A percentile compares a stretch with the other conserved stretches of the same genome.
phyloP scores from a whole-genome alignment of 2,329 filamentous ascomycete species.

The Xylariomycetidae sp. region DNA sequence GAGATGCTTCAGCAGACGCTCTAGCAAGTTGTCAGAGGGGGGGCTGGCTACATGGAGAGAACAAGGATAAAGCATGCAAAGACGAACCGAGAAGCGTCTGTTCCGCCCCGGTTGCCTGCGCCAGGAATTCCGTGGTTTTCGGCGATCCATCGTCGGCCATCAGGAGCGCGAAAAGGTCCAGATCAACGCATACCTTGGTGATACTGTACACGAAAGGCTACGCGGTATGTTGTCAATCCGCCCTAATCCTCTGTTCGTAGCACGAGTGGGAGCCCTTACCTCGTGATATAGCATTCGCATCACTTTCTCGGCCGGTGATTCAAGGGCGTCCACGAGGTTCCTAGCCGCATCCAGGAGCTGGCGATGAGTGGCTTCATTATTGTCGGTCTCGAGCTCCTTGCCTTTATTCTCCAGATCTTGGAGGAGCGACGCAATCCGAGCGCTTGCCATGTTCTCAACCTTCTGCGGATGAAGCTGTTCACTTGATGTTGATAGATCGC shows the following conservation, averaged over 20 bases:
- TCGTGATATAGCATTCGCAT: background rate
- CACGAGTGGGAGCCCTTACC: background rate
- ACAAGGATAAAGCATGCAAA: background rate
- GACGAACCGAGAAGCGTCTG: background rate
- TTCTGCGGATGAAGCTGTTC: too few relatives aligned
- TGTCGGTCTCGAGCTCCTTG: too few relatives aligned
- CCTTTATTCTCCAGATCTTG: too few relatives aligned
- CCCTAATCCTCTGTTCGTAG: background rate
- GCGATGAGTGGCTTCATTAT: too few relatives aligned
- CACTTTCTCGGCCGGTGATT: background rate
- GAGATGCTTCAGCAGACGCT: slow-evolving; percentile 1
- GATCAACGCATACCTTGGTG: background rate
- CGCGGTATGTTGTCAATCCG: background rate
- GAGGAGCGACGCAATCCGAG: too few relatives aligned
- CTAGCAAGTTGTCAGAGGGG: background rate
- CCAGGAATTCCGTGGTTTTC: background rate
- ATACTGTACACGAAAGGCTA: slow-evolving; percentile 1
- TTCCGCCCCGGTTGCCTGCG: background rate
- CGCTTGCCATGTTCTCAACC: too few relatives aligned
- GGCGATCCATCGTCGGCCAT: background rate
- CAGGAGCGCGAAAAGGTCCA: background rate
- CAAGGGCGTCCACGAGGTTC: slow-evolving; percentile 1
- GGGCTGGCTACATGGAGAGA: background rate
- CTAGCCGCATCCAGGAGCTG: too few relatives aligned
- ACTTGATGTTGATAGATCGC: too few relatives aligned